Conservation (phyloP, 768 basidiomycete genomes). For the Kwoniella europaea region DNA sequence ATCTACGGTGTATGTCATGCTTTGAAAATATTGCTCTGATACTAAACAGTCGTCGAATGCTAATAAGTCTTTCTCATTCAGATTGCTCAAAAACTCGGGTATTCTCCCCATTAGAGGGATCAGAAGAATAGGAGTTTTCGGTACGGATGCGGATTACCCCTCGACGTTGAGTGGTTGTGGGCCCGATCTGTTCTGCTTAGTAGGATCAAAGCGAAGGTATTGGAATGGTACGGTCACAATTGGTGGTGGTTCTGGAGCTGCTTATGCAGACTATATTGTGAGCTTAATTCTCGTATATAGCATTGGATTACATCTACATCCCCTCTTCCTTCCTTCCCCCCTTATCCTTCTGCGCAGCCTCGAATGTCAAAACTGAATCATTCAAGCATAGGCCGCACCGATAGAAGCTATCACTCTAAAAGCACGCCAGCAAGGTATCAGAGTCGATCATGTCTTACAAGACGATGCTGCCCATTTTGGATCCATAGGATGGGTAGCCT, state of each 20-base stretch:
- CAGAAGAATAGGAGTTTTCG: conserved; percentile 64
- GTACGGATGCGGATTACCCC: conserved; percentile 64
- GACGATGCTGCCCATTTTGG: conserved; percentile 43
- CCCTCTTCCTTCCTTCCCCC: no score
- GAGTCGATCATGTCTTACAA: conserved; percentile 50
- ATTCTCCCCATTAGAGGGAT: conserved; percentile 41
- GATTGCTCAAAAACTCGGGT: conserved; percentile 54
- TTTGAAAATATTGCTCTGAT: background rate
- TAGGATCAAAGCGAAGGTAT: conserved; percentile 39
- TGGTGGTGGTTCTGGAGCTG: conserved; percentile 54
- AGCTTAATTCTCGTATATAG: conserved; percentile 7
- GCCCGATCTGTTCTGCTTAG: conserved; percentile 50
- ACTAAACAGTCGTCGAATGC: background rate
- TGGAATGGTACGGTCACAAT: conserved; percentile 56
- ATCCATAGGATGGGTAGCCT: conserved; percentile 42
- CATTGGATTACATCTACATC: no score
- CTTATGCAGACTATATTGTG: conserved; percentile 52
- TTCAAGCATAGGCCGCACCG: conserved; percentile 35
- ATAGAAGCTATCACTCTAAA: conserved; percentile 51
- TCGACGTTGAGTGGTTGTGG: conserved; percentile 46
- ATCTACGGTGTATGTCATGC: conserved; percentile 45
- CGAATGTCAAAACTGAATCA: no score
- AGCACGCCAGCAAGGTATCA: conserved; percentile 36
- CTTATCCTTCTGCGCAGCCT: no score
- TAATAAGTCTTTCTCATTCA: background rate